Base-by-base conservation (phyloP, 495 filamentous ascomycete genomes). In the Penicillium bovifimosum region DNA sequence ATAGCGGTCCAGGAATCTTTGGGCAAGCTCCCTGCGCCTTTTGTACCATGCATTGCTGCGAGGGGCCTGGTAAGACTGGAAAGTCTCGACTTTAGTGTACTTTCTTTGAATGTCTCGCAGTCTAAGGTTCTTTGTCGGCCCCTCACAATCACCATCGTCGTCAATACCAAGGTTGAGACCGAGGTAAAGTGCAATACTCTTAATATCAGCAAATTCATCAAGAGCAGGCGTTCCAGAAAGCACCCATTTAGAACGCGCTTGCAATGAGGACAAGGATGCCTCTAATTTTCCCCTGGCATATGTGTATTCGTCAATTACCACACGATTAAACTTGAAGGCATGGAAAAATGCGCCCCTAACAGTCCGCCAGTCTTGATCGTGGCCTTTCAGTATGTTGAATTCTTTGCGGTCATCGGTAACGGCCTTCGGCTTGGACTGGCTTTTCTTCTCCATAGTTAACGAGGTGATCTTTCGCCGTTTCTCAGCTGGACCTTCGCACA, bases 281-380 rank as follows among this genome's bases (percentile, higher is more conserved):
- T 65, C 62, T 33, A 64, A 58, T 6, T 69, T 55, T 17, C 68
- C 56, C 11, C 75, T 67, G 32, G 74, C 62, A 56, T 86, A 85
- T 1, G 82, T 80, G 62, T 80, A 88, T 47, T 90, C 86, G 58
- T 90, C 86, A 39, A 87, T 75, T 4, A 90, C 73, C 11, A 87
- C 55, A 0, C 86, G 79, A 45, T 79, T 74, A 56, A 80, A 90
- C 9, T 65, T 67, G 64, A 83, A 87, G 47, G 75, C 74, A 47
- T 87, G 83, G 2, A 88, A 55, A 0, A 76, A 59, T 5, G 77
- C 71, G 2, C 29, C 42, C 46, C 50, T 60, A 35, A 73, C 55
- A 5, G 34, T 53, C 9, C 39, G 48, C 59, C 65, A 65, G 38
- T 41, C 24, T 32, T 52, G 38, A 14, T 32, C 7, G 9, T 9